A percentile compares a stretch with the other conserved stretches of the same genome.
Conservation (phyloP, 176 grass and related monocot species). For the Metroxylon sagu region DNA sequence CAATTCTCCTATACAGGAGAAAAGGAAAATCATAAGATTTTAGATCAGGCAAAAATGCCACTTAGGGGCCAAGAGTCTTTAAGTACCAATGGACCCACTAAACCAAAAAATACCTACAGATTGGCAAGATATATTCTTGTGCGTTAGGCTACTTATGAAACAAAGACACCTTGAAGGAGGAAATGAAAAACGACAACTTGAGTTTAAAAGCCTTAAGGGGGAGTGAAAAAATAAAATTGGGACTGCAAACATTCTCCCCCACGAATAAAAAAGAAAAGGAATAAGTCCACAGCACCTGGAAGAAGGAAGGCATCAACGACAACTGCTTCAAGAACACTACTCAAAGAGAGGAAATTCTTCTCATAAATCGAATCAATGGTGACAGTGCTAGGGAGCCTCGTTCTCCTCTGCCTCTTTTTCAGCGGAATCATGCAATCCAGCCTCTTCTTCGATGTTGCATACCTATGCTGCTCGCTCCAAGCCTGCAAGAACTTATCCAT, state of each 20-base stretch:
- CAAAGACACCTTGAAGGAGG: no score
- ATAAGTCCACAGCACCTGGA: slow-evolving; percentile 35
- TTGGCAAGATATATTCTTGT: no score
- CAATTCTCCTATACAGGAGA: no score
- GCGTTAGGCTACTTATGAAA: no score
- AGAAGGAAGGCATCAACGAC: slow-evolving; percentile 62
- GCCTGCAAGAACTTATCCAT: slow-evolving; percentile 32
- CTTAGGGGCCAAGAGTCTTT: no score
- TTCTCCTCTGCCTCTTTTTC: slow-evolving; percentile 51
- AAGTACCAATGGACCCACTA: no score
- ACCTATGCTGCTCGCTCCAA: slow-evolving; percentile 77
- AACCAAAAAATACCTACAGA: no score
- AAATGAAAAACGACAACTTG: no score
- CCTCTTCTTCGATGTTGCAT: slow-evolving; percentile 55
- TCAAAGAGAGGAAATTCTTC: slow-evolving; percentile 80
- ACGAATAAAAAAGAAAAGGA: background rate
- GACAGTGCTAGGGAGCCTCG: slow-evolving; percentile 48
- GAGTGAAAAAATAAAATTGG: no score
- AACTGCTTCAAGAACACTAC: slow-evolving; percentile 67
- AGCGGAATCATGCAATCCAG: slow-evolving; percentile 47
- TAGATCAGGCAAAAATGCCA: no score
- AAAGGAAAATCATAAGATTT: no score
- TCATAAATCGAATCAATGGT: slow-evolving; percentile 75
- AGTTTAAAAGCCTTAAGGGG: no score
- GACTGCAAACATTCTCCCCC: background rate